Conservation (phyloP, 352 stramenopile genomes). For the Peronosclerospora sorghi region DNA sequence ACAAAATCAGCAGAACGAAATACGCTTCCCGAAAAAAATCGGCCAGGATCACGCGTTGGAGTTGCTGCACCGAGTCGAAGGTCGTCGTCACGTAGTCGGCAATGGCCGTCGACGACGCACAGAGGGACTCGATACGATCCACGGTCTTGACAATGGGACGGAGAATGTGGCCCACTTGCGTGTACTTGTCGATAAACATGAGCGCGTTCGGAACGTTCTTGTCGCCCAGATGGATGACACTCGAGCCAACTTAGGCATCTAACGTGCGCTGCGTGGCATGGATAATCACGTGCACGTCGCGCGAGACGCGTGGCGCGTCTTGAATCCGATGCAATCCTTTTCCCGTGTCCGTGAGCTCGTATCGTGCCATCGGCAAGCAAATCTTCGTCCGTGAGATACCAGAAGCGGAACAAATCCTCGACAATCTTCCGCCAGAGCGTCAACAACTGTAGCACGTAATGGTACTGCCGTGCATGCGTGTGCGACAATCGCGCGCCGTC, state of each 20-base stretch:
- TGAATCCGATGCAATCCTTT: too few relatives aligned
- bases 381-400: too few relatives aligned
- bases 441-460: conserved; percentile 90
- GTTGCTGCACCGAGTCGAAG: conserved; percentile 77
- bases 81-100: conserved; percentile 53
- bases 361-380: conserved; percentile 89
- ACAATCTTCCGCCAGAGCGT: conserved; percentile 93
- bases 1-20: too few relatives aligned
- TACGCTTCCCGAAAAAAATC: conserved; percentile 95
- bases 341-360: conserved; percentile 90
- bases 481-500: too few relatives aligned
- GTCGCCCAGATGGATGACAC: too few relatives aligned
- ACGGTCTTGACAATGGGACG: too few relatives aligned
- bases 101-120: too few relatives aligned
- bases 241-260: conserved; percentile 89
- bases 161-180: too few relatives aligned
- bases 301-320: conserved; percentile 83
- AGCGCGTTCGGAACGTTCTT: conserved; percentile 97
- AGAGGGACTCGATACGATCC: too few relatives aligned
- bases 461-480: too few relatives aligned
- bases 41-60: conserved; percentile 87
- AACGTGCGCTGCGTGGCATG: conserved; percentile 63
- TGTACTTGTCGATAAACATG: conserved; percentile 99
- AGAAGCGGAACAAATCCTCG: conserved; percentile 96
- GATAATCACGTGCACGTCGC: conserved; percentile 92